Base-by-base conservation (phyloP, 305 asterid genomes). In the Fraxinus sp. region DNA sequence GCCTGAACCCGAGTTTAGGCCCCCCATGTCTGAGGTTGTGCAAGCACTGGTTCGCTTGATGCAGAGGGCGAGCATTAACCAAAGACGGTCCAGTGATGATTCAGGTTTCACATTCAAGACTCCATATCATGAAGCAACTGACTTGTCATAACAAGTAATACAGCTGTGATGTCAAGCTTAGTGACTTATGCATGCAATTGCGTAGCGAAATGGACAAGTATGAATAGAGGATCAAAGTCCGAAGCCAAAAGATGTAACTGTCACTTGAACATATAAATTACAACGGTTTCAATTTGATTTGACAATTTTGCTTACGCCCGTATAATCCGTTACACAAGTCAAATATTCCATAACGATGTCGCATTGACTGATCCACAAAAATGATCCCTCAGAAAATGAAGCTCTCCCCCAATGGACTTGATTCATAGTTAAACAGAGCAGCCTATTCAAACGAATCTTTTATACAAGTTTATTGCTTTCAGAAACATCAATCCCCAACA, bases 21-120 rank as follows among this genome's bases (percentile, higher is more conserved):
- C 99, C 16, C 98, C 98, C 13, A 96, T 94, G 98, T 97, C 99
- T 8, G 98, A 97, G 84, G 98, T 97, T 37, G 99, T 97, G 82
- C 99, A 95, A 90, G 97, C 99, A 18, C 87, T 97, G 80, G 99
- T 95, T 52, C 91, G 97, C 52, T 85, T 97, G 84, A 92, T 96
- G 98, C 99, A 95, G 79, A 88, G 99, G 81, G 98, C 98, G 3
- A 92, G 94, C 82, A 89, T 89, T 20, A 90, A 88, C 43, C 91
- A 86, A 79, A 88, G 97, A 83, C 90, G 97, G 76, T 87, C 95
- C 20, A 91, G 91, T 33, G 98, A 93, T 73, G 98, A 96, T 24
- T 86, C 97, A 0, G 89, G 96, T 81, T 91, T 93, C 82, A 71
- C 94, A 9, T 94, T 90, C 95, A 91, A 81, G 97, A 90, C 91